phyloP scores from a whole-genome alignment of 2,329 filamentous ascomycete genomes.

The Nectriaceae sp. region DNA sequence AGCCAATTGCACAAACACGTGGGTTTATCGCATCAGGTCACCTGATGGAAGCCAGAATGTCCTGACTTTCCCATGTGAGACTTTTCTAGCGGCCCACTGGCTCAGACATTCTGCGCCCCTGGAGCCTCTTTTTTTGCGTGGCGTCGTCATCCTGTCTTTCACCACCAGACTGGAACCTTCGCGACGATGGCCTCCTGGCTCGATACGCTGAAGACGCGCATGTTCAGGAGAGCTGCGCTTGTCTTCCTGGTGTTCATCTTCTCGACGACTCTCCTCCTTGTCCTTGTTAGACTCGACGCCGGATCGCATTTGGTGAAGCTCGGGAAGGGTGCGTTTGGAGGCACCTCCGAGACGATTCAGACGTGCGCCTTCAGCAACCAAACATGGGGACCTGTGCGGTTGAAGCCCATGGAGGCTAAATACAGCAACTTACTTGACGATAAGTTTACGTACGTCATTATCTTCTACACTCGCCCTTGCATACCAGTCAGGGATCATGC shows the following conservation, averaged over 20 bases:
- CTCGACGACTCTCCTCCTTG: slow-evolving; percentile 14
- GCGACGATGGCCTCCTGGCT: slow-evolving; percentile 1
- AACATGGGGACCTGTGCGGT: slow-evolving; percentile 16
- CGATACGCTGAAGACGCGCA: slow-evolving; percentile 17
- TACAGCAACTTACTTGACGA: slow-evolving; percentile 28
- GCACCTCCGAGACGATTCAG: slow-evolving; percentile 19
- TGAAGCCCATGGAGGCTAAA: slow-evolving; percentile 25
- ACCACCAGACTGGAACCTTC: neutral
- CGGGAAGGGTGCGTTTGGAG: neutral
- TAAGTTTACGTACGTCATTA: slow-evolving; percentile 33
- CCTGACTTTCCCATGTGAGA: too few species aligned
- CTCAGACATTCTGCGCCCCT: too few species aligned
- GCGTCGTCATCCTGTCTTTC: too few species aligned
- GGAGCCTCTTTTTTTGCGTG: too few species aligned
- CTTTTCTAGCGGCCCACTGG: too few species aligned
- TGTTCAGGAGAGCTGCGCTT: slow-evolving; percentile 16
- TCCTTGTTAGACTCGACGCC: slow-evolving; percentile 17
- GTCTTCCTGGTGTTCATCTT: slow-evolving; percentile 13
- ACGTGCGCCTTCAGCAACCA: slow-evolving; percentile 18
- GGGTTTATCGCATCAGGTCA: too few species aligned
- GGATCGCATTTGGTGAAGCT: neutral
- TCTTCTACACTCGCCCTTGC: neutral
- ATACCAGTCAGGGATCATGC: neutral
- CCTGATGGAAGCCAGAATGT: too few species aligned
- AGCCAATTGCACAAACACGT: too few species aligned